Evolutionary conservation across 345 rosid genomes (phyloP), one percentile per base, ranked within the genome.

Genomic region (Aethionema arabicum): DNA sequence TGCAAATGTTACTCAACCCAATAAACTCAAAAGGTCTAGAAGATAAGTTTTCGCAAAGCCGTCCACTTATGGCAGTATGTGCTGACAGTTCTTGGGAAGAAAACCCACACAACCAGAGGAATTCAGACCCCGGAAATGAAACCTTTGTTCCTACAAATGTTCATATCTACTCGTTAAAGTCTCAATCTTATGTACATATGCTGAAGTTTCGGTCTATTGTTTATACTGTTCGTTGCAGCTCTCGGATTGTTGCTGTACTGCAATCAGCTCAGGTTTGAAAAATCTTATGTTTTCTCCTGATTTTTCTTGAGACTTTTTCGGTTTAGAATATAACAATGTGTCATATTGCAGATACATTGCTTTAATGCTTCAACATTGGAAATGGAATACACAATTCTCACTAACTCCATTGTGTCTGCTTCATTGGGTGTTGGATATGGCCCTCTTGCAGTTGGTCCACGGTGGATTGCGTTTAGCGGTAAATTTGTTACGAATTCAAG

Each of bases 391-490:
- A 84, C 66, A 41, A 84, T 90, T 65, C 74, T 77, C 57, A 87
- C 95, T 68, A 85, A 93, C 68, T 79, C 87, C 47, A 77, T 93
- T 30, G 56, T 61, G 15, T 38, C 53, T 43, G 76, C 83, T 39
- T 59, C 53, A 52, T 93, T 84, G 59, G 86, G 87, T 63, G 66
- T 78, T 68, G 99, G 97, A 59, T 85, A 79, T 62, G 97, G 99
- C 27, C 97, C 99, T 57, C 85, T 93, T 63, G 99, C 96, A 0
- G 95, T 93, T 72, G 97, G 96, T 63, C 84, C 91, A 39, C 77
- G 99, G 66, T 93, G 97, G 99, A 73, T 93, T 76, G 97, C 99
- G 49, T 93, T 89, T 45, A 87, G 95, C 50, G 97, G 91, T 65
- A 84, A 72, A 73, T 85, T 88, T 30, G 83, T 84, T 63, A 67